phyloP scores from a whole-genome alignment of 192 early-diverging fungal genomes.

The Linnemannia hyalina region DNA sequence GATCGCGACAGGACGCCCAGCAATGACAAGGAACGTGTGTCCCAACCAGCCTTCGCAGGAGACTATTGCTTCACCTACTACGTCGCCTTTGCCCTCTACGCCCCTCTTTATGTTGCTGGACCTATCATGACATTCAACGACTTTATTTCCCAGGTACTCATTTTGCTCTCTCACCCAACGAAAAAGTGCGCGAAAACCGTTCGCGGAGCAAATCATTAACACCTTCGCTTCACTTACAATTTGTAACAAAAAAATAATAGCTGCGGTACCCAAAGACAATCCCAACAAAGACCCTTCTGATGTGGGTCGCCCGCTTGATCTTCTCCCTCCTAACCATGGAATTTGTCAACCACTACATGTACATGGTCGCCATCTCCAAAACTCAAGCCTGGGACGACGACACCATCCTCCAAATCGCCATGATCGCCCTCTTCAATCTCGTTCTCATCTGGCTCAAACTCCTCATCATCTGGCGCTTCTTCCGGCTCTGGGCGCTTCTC shows the following conservation, averaged over 20 bases:
- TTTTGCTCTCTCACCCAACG: neutral
- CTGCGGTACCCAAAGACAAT: conserved; percentile 70
- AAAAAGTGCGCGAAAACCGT: no score
- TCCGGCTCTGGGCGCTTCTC: conserved; percentile 93
- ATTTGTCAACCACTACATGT: conserved; percentile 84
- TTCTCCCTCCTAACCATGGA: conserved; percentile 84
- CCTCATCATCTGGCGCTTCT: conserved; percentile 97
- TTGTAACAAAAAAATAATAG: conserved; percentile 22
- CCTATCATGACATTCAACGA: conserved; percentile 97
- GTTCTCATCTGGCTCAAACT: conserved; percentile 95
- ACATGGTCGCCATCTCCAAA: conserved; percentile 93
- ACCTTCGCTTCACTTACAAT: neutral
- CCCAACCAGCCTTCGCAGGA: conserved; percentile 59
- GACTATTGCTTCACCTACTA: conserved; percentile 90
- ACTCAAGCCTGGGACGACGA: conserved; percentile 86
- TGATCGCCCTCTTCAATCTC: conserved; percentile 92
- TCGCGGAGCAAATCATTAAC: conserved; percentile 18
- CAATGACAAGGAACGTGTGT: conserved; percentile 72
- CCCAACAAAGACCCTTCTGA: conserved; percentile 34
- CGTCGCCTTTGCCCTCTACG: conserved; percentile 85
- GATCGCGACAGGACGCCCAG: conserved; percentile 44
- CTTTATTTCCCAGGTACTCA: conserved; percentile 84
- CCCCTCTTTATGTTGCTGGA: conserved; percentile 94
- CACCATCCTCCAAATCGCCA: conserved; percentile 82
- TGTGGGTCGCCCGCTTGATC: conserved; percentile 81